Base-by-base conservation (phyloP, 2,329 filamentous ascomycete genomes). In the Alternaria consortialis region DNA sequence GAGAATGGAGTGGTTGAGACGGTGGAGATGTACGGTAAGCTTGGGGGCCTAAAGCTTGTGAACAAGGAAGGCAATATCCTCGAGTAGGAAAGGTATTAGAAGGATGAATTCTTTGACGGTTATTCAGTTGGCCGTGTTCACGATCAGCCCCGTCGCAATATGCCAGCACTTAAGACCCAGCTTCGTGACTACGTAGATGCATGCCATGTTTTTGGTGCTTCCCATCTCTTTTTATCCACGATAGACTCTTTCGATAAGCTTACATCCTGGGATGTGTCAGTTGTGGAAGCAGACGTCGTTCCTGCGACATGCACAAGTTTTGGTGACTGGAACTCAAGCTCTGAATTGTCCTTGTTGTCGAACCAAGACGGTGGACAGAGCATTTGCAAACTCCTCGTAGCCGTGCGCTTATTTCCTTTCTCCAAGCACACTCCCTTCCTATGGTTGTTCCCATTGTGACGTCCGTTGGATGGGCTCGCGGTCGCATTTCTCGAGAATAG, bases 1-100 rank as follows among this genome's bases (percentile, higher is more conserved):
- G 69, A 62, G 0, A 47, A 76, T 3, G 81, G 81, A 0, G 31
- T 79, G 2, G 80, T 81, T 27, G 74, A n/a, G 1, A 52, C 44
- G 5, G 65, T 63, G 4, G 31, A 54, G 17, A 2, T 62, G 3
- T 31, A 51, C 0, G 56, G 52, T 1, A 27, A 56, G 2, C 20
- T 15, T 0, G 25, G 27, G 0, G 29, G 62, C 0, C 1, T 73
- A 7, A 62, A 37, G 0, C 17, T 72, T n/a, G 63, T 73, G 0
- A 55, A 73, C 23, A 70, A 65, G 17, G 8, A 63, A 1, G 63
- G 65, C 0, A 11, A 29, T 2, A 4, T 62, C 5, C 40, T 71
- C 1, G 12, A 2, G 7, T 13, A 13, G n/a, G 17, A 20, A 20
- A 20, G 11, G 17, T 11, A 12, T 5, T 11, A 2, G 4, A 7